Percentiles rank a stretch among this genome's conserved stretches.
These are phyloP conservation scores for Chimonanthus praecox DNA, from an alignment of 164 flowering plant species.

Conservation along the genomic window DNA sequence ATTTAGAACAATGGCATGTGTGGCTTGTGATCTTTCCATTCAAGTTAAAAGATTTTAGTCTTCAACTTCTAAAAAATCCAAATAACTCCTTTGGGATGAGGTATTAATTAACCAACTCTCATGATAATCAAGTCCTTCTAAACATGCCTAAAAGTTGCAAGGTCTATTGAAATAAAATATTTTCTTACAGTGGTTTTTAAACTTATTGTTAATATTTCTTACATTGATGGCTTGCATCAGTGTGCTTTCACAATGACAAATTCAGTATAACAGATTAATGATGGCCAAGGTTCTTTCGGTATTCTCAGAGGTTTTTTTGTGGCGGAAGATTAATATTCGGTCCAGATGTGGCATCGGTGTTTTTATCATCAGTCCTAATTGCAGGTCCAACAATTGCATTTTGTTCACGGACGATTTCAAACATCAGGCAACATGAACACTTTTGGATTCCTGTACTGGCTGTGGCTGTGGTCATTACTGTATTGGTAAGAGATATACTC, in stretches of 20 bases:
- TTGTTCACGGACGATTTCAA: conserved; percentile 34
- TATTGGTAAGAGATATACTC: conserved; percentile 44
- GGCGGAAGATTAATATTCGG: conserved; percentile 88
- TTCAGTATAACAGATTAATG: neutral
- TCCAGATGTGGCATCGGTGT: conserved; percentile 75
- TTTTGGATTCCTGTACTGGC: conserved; percentile 34
- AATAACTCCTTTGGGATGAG: neutral
- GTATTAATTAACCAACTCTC: neutral
- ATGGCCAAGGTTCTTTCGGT: neutral
- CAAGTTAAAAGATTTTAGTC: neutral
- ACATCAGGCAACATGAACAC: conserved; percentile 17
- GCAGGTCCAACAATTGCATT: conserved; percentile 69
- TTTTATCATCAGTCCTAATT: conserved; percentile 56
- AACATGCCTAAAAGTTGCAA: neutral
- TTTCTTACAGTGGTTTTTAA: neutral
- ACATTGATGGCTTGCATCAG: neutral
- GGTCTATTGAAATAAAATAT: no score
- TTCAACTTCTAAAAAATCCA: no score
- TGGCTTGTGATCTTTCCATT: no score
- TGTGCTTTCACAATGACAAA: neutral
- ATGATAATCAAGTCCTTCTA: neutral
- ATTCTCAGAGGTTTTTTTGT: conserved; percentile 70
- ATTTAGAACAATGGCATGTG: no score
- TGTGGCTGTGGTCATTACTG: conserved; percentile 37
- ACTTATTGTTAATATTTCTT: neutral